These are phyloP conservation scores for Puccinellia tenuiflora DNA, from an alignment of 176 grass and related monocot species.

Conservation along the genomic window DNA sequence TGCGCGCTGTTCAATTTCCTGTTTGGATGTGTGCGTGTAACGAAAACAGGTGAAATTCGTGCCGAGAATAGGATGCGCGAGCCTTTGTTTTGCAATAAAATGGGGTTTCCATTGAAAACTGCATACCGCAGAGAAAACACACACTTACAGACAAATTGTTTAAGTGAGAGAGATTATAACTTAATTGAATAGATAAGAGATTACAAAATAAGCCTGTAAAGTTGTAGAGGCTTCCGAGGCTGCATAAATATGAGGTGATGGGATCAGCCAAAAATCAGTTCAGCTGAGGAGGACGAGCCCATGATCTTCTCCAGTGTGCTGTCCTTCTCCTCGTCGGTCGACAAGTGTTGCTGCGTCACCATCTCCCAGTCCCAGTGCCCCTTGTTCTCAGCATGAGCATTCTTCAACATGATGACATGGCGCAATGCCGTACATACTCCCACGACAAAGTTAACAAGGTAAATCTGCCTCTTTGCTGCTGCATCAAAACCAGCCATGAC, in stretches of 20 bases:
- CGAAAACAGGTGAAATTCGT: too few species aligned
- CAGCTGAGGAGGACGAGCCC: background rate
- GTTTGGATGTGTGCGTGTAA: too few species aligned
- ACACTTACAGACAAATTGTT: too few species aligned
- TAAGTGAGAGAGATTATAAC: too few species aligned
- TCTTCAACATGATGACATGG: background rate
- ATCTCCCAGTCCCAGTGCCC: background rate
- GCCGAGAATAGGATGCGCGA: too few species aligned
- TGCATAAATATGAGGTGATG: background rate
- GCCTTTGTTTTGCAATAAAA: too few species aligned
- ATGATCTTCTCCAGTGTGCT: background rate
- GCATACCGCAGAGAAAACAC: too few species aligned
- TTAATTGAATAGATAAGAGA: too few species aligned
- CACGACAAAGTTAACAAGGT: background rate
- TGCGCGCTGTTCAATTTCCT: too few species aligned
- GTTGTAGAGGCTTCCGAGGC: background rate
- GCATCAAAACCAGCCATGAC: background rate
- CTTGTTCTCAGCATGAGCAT: background rate
- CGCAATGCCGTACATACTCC: background rate
- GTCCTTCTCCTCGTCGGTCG: background rate
- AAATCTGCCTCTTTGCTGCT: background rate
- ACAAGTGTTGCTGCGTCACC: background rate
- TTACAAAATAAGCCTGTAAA: background rate
- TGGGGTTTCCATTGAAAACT: too few species aligned
- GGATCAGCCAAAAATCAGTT: background rate